phyloP scores from a whole-genome alignment of 164 flowering plant genomes.

The Euptelea pleiosperma region DNA sequence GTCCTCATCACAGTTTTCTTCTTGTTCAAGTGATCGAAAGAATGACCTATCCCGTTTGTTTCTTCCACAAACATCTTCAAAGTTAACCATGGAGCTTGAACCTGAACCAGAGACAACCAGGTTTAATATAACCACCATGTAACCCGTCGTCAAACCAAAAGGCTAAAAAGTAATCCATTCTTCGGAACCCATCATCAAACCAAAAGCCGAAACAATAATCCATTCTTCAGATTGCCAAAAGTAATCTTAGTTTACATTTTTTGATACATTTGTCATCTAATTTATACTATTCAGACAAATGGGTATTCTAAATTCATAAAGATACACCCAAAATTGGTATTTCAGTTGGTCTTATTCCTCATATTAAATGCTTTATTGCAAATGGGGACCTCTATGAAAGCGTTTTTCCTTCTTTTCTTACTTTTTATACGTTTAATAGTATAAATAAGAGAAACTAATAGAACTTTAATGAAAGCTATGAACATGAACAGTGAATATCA shows the following conservation, averaged over 20 bases:
- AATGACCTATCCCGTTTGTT: slow-evolving; percentile 37
- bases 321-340: background rate
- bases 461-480: background rate
- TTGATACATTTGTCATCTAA: no score
- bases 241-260: no score
- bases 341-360: background rate
- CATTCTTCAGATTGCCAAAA: no score
- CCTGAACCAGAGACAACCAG: slow-evolving; percentile 33
- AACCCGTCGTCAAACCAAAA: background rate
- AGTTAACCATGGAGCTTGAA: slow-evolving; percentile 60
- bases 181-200: no score
- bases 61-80: slow-evolving; percentile 33
- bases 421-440: slow-evolving; percentile 2
- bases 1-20: slow-evolving; percentile 59
- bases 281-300: no score
- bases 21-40: slow-evolving; percentile 45
- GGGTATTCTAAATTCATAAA: no score
- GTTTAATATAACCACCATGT: background rate
- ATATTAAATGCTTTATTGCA: slow-evolving; percentile 5
- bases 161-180: no score
- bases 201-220: no score
- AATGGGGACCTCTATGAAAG: background rate
- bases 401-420: background rate
- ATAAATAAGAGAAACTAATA: slow-evolving; percentile 5
- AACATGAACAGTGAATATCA: background rate